Base-by-base conservation (phyloP, 2,329 filamentous ascomycete genomes). In the Ceratocystis albifundus region DNA sequence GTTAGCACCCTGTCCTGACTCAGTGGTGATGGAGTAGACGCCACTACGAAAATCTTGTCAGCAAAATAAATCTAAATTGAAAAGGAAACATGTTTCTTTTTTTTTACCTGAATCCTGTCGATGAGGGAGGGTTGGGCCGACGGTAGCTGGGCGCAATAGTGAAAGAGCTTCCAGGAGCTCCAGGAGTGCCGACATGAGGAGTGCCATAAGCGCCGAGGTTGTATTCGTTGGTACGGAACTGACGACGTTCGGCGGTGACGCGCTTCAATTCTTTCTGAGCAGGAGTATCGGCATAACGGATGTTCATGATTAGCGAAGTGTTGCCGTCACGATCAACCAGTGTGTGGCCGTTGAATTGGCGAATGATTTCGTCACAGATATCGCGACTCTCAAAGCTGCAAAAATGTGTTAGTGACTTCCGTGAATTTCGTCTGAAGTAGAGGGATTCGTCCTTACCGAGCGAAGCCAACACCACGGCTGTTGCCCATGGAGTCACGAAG, bases 241-340 rank as follows among this genome's bases (percentile, higher is more conserved):
- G 90, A 69, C 94, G 91, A 67, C 92, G 90, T 74, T 96, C 91
- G 41, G 94, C 91, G 53, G 93, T 97, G 74, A 96, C 88, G 70
- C 94, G 88, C 82, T 99, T 99, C 71, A 99, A 82, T 74, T 94
- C 86, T 80, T 99, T 99, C 77, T 99, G 94, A 69, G 93, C 89
- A 66, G 94, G 90, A 46, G 94, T 99, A 74, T 99, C 94, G 69
- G 95, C 93, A 75, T 96, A 99, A 70, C 94, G 92, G 71, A 99
- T 91, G 77, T 96, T 92, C 77, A 94, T 84, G 69, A 92, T 86
- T 70, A 94, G 84, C 4, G 66, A 45, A 25, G 66, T 46, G 36
- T 62, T 62, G 28, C 50, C 53, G 32, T 88, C 85, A 72, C 96
- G 90, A 44, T 88, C 85, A 50, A 89, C 89, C 70, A 89, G 82